Base-by-base conservation (phyloP, 805 yeast species). In the Saturnispora hagleri region DNA sequence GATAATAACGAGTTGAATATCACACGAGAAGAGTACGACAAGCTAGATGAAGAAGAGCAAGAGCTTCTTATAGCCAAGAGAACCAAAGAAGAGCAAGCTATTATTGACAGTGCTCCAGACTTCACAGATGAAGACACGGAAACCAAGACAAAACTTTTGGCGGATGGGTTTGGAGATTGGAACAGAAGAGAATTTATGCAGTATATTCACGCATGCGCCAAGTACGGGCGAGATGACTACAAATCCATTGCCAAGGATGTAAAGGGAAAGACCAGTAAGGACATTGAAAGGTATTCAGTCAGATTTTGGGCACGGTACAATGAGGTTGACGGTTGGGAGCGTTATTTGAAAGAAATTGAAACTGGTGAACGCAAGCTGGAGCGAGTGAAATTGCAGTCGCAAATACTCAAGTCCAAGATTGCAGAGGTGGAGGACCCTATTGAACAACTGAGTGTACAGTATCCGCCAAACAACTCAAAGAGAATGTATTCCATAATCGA, bases 391-490 rank as follows among this genome's bases (percentile, higher is more conserved):
- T 68, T 73, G 41, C 91, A 86, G 61, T 79, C 81, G 54, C 72
- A 69, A 48, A 67, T 83, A 9, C 68, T 86, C 36, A 73, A 72
- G 2, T 67, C 65, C 33, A 84, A 84, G 58, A 67, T 85, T 57
- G 73, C 73, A 45, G 76, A 73, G 51, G 70, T 74, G 42, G 70
- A 71, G n/a, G 78, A 75, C 52, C 89, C 90, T 0, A 62, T 84
- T 22, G 80, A 80, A 44, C 81, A 83, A 43, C 67, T 86, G 65
- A 68, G 67, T 4, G 81, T 86, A 24, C 84, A 79, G 51, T 86
- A 84, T 54, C 91, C 93, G 0, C 90, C 90, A n/a, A 86, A 85
- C 62, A 86, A 84, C 62, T 84, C 93, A 12, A 84, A 86, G 60
- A 70, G 89, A 58, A 74, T 84, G 8, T 86, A 84, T 59, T 80